Evolutionary conservation across 495 filamentous ascomycete genomes (phyloP).

Genomic region (Sphaerosporella brunnea): DNA sequence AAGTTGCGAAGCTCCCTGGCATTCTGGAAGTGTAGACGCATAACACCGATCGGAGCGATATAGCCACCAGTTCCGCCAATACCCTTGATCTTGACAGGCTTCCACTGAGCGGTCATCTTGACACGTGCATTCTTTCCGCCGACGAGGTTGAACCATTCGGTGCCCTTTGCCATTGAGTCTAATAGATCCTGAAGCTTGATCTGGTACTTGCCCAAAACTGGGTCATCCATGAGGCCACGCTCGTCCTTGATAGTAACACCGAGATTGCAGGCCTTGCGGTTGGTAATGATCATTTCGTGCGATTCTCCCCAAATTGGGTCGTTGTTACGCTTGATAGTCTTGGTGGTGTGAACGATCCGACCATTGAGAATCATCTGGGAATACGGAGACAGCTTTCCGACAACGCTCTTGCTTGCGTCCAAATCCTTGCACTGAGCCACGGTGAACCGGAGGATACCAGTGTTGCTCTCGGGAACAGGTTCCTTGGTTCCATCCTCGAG

Average conservation of each 20-base stretch:
- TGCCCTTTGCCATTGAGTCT: slow-evolving; percentile 74
- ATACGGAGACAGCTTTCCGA: slow-evolving; percentile 82
- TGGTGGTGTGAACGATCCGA: slow-evolving; percentile 66
- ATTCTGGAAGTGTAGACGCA: slow-evolving; percentile 80
- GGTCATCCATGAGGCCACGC: slow-evolving; percentile 64
- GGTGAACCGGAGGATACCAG: slow-evolving; percentile 80
- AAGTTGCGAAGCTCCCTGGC: slow-evolving; percentile 73
- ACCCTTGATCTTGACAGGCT: slow-evolving; percentile 72
- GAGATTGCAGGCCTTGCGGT: slow-evolving; percentile 72
- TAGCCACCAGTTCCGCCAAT: slow-evolving; percentile 63
- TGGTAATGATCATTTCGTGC: slow-evolving; percentile 85
- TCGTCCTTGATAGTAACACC: slow-evolving; percentile 92
- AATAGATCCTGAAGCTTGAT: slow-evolving; percentile 89
- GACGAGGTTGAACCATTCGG: slow-evolving; percentile 86
- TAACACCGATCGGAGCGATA: slow-evolving; percentile 77
- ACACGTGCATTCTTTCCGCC: slow-evolving; percentile 66
- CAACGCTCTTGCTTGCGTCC: slow-evolving; percentile 71
- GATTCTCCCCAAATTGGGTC: slow-evolving; percentile 82
- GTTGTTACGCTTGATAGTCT: slow-evolving; percentile 88
- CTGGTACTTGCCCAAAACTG: slow-evolving; percentile 73
- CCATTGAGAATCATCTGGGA: slow-evolving; percentile 72
- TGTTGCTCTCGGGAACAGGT: slow-evolving; percentile 72
- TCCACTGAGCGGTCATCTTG: slow-evolving; percentile 84
- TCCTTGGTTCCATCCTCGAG: slow-evolving; percentile 58
- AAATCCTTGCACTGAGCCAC: slow-evolving; percentile 92